Evolutionary conservation across 2,329 filamentous ascomycete species (phyloP), one percentile per base, ranked within the genome.

Genomic region (Aotearoamyces nothofagi): DNA sequence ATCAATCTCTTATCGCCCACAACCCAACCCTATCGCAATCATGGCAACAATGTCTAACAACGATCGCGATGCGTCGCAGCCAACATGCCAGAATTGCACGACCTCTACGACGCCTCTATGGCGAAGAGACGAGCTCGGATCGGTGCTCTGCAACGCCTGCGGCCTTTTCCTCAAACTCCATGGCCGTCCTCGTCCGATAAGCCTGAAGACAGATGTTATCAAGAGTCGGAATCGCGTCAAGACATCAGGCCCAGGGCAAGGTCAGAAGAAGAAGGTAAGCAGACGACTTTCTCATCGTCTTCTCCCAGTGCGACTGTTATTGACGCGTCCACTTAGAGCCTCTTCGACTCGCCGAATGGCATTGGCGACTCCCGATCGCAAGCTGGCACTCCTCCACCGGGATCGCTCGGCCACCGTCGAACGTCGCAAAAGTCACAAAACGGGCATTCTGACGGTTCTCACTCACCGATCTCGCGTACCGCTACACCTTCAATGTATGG

Each of bases 141-240:
- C 84, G 1, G 87, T 98, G 20, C 78, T 98, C 29, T 98, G 90
- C 73, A 98, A 98, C 59, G 90, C 90, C 47, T 98, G 90, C 57
- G 90, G 90, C 35, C 69, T 98, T 33, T 98, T 96, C 56, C 69
- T 96, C 47, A 98, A 98, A 66, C 68, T 98, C 42, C 90, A 98
- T 53, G 86, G 86, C 39, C 79, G 86, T 15, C 74, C 90, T 35
- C 77, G 90, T 32, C 90, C 90, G 42, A 94, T 93, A 53, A 92
- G 82, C 44, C 69, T 98, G 45, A 98, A 98, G 66, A 96, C 90
- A 27, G 90, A 98, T 62, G 87, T 96, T 42, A 98, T 98, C 61
- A 98, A 98, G 65, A 94, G 86, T 61, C 83, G 90, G 47, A 98
- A 98, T 58, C 76, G 90, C 40, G 87, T 96, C 44, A 96, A 96